These are phyloP conservation scores for Cardiospermum halicacabum DNA, from an alignment of 345 rosid species.

Conservation along the genomic window DNA sequence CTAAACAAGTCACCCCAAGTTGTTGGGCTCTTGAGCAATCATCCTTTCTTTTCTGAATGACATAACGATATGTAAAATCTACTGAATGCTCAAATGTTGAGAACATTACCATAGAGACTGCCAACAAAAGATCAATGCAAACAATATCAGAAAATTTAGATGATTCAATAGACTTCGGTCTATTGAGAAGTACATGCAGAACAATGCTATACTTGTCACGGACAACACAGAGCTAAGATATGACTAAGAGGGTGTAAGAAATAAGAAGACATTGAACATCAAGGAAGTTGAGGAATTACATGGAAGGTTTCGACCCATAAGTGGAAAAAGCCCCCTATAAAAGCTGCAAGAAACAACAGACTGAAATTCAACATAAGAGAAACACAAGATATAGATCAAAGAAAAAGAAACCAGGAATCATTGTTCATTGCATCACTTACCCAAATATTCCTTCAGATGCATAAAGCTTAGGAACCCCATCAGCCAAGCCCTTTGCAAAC, in stretches of 20 bases:
- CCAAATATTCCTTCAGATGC: slow-evolving; percentile 51
- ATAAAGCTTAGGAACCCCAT: slow-evolving; percentile 54
- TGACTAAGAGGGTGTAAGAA: not conserved
- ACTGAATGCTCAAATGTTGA: slow-evolving; percentile 75
- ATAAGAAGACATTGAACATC: not conserved
- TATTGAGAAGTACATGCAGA: not conserved
- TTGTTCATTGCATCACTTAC: slow-evolving; percentile 24
- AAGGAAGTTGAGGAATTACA: slow-evolving; percentile 31
- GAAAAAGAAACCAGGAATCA: too few species aligned
- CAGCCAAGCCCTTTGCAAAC: slow-evolving; percentile 54
- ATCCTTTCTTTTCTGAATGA: slow-evolving; percentile 42
- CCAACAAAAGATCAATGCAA: slow-evolving; percentile 9
- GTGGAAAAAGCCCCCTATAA: slow-evolving; percentile 45
- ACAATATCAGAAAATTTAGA: not conserved
- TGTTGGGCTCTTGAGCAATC: slow-evolving; percentile 61
- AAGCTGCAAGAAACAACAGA: slow-evolving; percentile 33
- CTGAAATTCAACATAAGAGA: not conserved
- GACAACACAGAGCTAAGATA: not conserved
- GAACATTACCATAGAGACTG: slow-evolving; percentile 74
- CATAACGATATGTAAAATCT: slow-evolving; percentile 42
- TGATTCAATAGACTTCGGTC: not conserved
- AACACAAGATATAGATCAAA: not conserved
- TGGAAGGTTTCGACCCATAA: slow-evolving; percentile 46
- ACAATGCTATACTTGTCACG: not conserved
- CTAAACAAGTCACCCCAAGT: slow-evolving; percentile 70